These are phyloP conservation scores for Coniferiporia weirii DNA, from an alignment of 1,284 basidiomycete genomes.

Conservation along the genomic window DNA sequence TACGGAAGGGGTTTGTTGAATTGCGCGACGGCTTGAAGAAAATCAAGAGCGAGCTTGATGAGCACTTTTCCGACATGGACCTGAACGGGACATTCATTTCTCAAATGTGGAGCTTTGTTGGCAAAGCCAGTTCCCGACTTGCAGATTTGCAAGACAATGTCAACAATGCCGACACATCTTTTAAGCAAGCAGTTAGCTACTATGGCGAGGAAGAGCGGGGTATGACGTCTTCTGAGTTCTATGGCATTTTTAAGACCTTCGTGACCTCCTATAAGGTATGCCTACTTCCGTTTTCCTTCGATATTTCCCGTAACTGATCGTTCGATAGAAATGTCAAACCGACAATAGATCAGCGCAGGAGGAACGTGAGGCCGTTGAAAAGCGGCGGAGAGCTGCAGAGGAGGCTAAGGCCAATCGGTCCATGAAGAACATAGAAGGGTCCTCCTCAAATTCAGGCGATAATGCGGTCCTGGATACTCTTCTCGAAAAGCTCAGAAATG, in stretches of 20 bases:
- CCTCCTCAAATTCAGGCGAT: conserved; percentile 49
- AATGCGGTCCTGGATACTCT: conserved; percentile 65
- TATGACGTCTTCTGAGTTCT: conserved; percentile 82
- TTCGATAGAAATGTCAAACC: conserved; percentile 72
- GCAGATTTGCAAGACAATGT: conserved; percentile 84
- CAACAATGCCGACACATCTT: conserved; percentile 74
- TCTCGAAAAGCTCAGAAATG: conserved; percentile 66
- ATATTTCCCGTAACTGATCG: not conserved
- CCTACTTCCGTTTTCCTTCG: conserved; percentile 14
- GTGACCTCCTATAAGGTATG: conserved; percentile 83
- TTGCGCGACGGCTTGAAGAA: conserved; percentile 75
- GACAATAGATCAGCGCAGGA: conserved; percentile 72
- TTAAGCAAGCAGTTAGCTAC: conserved; percentile 79
- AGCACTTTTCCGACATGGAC: conserved; percentile 71
- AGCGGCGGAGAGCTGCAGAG: conserved; percentile 59
- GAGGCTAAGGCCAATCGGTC: conserved; percentile 53
- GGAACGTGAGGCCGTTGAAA: conserved; percentile 58
- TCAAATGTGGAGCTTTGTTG: conserved; percentile 87
- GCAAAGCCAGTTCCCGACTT: conserved; percentile 66
- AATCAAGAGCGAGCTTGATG: conserved; percentile 73
- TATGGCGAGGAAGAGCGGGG: conserved; percentile 90
- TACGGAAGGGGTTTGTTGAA: conserved; percentile 66
- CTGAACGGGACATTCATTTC: conserved; percentile 74
- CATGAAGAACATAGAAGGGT: conserved; percentile 42
- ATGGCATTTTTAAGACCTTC: conserved; percentile 93